These are phyloP conservation scores for Geotrichum bryndzae DNA, from an alignment of 1,139 yeast species.

Conservation along the genomic window DNA sequence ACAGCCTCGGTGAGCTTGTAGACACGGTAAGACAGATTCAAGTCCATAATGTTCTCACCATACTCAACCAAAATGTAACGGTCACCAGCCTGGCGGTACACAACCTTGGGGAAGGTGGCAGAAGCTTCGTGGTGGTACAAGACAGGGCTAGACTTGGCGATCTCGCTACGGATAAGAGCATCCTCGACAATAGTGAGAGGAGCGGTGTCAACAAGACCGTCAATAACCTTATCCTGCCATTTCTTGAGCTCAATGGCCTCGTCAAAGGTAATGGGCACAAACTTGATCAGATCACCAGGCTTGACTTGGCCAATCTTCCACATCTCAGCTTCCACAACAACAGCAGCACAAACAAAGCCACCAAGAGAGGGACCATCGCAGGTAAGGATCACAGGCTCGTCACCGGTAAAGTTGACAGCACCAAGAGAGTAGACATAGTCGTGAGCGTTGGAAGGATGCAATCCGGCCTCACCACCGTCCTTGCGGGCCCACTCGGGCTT, in stretches of 20 bases:
- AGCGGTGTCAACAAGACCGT: conserved; percentile 16
- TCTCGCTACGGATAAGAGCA: conserved; percentile 10
- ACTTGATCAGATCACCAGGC: conserved; percentile 81
- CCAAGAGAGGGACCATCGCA: conserved; percentile 98
- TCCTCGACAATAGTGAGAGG: conserved; percentile 17
- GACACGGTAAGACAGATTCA: conserved; percentile 78
- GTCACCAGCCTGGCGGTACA: conserved; percentile 95
- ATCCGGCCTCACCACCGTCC: conserved; percentile 98
- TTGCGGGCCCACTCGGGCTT: conserved; percentile 93
- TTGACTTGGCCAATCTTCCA: conserved; percentile 98
- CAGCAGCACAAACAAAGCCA: conserved; percentile 95
- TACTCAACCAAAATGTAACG: conserved; percentile 85
- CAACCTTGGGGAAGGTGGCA: conserved; percentile 59
- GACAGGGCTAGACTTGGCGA: conserved; percentile 43
- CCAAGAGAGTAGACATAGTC: conserved; percentile 95
- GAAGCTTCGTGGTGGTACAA: conserved; percentile 42
- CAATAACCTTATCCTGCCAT: conserved; percentile 46
- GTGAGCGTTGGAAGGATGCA: conserved; percentile 96
- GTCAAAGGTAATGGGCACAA: conserved; percentile 67
- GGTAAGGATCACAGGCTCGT: conserved; percentile 92
- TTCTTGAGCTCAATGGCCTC: conserved; percentile 60
- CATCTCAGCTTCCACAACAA: conserved; percentile 90
- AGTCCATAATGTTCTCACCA: conserved; percentile 81
- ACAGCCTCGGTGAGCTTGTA: conserved; percentile 76
- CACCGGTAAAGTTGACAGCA: conserved; percentile 96